Percentiles rank a stretch among this genome's conserved stretches.
Conservation (phyloP, 179 eudicot genomes). For the Beta macrorhiza region DNA sequence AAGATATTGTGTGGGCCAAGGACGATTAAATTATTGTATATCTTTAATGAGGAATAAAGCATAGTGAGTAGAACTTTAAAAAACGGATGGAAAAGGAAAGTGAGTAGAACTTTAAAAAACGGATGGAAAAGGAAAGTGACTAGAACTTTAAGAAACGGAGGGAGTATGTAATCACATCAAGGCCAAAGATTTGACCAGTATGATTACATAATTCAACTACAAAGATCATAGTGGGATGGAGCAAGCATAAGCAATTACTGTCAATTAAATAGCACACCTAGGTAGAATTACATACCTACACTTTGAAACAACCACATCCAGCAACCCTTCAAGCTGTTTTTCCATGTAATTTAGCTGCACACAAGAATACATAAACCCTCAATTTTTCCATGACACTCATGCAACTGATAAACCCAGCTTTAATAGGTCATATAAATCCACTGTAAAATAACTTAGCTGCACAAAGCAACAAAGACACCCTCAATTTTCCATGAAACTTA, state of each 20-base stretch:
- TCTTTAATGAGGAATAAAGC: too few relatives aligned
- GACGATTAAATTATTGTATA: too few relatives aligned
- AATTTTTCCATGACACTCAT: neutral
- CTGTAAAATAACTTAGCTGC: too few relatives aligned
- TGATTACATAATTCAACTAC: neutral
- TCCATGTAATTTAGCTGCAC: constrained; percentile 67
- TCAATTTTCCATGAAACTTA: neutral
- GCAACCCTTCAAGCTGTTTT: constrained; percentile 61
- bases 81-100: too few relatives aligned
- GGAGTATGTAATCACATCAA: neutral
- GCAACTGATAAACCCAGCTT: too few relatives aligned
- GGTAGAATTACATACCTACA: constrained; percentile 50
- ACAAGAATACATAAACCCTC: constrained; percentile 10
- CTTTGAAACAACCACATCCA: constrained; percentile 41
- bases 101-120: too few relatives aligned
- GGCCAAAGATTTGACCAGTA: neutral
- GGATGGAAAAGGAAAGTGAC: too few relatives aligned
- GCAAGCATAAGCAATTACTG: neutral
- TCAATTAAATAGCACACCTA: neutral
- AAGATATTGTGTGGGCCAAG: too few relatives aligned
- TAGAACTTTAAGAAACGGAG: too few relatives aligned
- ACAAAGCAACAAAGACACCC: neutral
- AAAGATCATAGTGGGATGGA: neutral
- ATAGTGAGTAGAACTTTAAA: too few relatives aligned
- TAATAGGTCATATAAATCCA: too few relatives aligned